Evolutionary conservation across 306 rosid genomes (phyloP), one percentile per base, ranked within the genome.

Genomic region (Phaseolus lunatus): DNA sequence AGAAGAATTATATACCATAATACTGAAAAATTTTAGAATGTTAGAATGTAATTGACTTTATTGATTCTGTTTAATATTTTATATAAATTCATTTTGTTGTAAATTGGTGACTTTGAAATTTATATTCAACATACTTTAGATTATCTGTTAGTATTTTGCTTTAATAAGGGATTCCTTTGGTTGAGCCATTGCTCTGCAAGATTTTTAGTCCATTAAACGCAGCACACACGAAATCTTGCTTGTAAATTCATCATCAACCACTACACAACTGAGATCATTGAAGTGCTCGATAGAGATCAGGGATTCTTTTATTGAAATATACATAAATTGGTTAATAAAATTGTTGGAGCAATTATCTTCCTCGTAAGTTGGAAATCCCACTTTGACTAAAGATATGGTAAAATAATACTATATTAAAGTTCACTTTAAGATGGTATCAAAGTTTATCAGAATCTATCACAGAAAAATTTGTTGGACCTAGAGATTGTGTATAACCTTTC

Each of bases 241-340:
- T 62, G 35, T 29, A 70, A 69, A 61, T 68, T 59, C 57, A 16
- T 9, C 70, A 20, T 80, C 72, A 45, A 31, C 77, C 80, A 52
- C 24, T 45, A 70, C 72, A 48, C 29, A 62, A 70, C 48, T 2
- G 54, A 35, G 70, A 72, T 63, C 53, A 49, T 68, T 41, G 31
- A 23, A 12, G 41, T 48, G 12, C 14, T 35, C 9, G 69, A 18
- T 33, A 63, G 27, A 9, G 8, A 63, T 35, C 47, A 63, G 48
- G 15, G 48, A 63, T 35, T 61, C 15, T 33, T 33, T 31, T 33
- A 31, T 33, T 31, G 8, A 63, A 31, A 63, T 63, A 33, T 33
- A 63, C 3, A 2, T 23, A 63, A 33, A n/a, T 18, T 63, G 47
- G 47, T 63, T 63, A 8, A n/a, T 13, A 62, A n/a, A 31, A 33